Evolutionary conservation across 2,329 filamentous ascomycete species (phyloP), one percentile per base, ranked within the genome.

Genomic region (Alternaria metachromatica): DNA sequence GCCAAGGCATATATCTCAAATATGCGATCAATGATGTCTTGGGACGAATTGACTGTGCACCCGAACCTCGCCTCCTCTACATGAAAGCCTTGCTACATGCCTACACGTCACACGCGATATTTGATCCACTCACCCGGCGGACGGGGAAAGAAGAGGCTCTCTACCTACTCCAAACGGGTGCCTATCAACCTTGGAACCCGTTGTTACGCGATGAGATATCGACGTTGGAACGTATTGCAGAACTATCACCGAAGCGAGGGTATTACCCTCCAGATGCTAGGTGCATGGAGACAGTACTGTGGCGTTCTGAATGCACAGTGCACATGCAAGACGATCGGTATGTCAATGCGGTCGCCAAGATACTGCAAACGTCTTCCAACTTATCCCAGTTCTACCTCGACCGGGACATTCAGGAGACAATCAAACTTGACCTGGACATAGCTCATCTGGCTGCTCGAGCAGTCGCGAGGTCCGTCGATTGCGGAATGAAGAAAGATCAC

Each of bases 121-220:
- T 0, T 0, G 90, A 92, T 69, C 76, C 81, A 0, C 80, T 92
- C 0, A 91, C 88, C 0, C 78, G 82, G 0, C 81, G 84, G 0
- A 91, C 88, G 0, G 90, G 90, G 0, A 85, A 83, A 0, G 89
- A 92, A 69, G 88, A 90, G 73, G 84, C 87, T 0, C 62, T 88
- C 0, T 75, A 82, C 2, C 83, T 81, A 26, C 76, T 91, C 0
- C 69, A 75, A 3, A 87, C 87, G 0, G 86, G 84, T 0, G 75
- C 77, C 2, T 85, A 83, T 33, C 84, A 86, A 33, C 78, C 78
- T 3, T 78, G 76, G 75, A 64, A 20, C 10, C 69, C 72, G 1
- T 46, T 80, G 2, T 13, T n/a, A 4, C 2, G 18, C 0, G 23
- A 33, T 0, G 18, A 50, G 8, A 11, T 66, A 5, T 11, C 44